Conservation (phyloP, 2,329 filamentous ascomycete species). For the Apiospora arundinis region DNA sequence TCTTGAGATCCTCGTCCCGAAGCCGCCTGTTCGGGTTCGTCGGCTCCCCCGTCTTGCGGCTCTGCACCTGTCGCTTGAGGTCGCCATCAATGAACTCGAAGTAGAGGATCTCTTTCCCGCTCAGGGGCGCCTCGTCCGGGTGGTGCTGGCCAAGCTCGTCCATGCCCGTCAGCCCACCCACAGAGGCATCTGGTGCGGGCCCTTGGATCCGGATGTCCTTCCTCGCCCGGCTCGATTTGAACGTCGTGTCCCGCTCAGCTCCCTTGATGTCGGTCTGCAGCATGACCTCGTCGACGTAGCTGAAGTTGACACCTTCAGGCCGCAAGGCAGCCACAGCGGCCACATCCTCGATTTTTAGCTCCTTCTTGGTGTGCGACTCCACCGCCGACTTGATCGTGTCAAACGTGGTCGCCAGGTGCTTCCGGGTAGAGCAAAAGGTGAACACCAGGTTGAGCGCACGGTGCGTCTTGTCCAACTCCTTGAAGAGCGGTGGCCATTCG, state of each 20-base stretch:
- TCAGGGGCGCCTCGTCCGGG: slow-evolving; percentile 40
- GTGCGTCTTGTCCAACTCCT: slow-evolving; percentile 75
- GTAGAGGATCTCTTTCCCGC: slow-evolving; percentile 73
- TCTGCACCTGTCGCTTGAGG: slow-evolving; percentile 77
- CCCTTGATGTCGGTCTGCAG: slow-evolving; percentile 81
- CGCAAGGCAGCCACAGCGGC: slow-evolving; percentile 80
- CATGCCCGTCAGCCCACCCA: slow-evolving; percentile 60
- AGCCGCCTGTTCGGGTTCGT: slow-evolving; percentile 71
- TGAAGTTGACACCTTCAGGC: slow-evolving; percentile 80
- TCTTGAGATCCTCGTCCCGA: slow-evolving; percentile 80
- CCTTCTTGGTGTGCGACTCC: slow-evolving; percentile 77
- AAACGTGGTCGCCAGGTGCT: slow-evolving; percentile 90
- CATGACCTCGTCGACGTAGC: slow-evolving; percentile 84
- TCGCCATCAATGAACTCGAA: slow-evolving; percentile 96
- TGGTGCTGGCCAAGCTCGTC: slow-evolving; percentile 47
- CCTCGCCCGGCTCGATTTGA: slow-evolving; percentile 62
- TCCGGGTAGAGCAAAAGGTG: slow-evolving; percentile 92
- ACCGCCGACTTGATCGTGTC: slow-evolving; percentile 86
- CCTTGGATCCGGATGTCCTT: slow-evolving; percentile 57
- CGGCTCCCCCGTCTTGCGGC: slow-evolving; percentile 76
- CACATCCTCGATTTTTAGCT: slow-evolving; percentile 77
- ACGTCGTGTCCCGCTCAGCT: slow-evolving; percentile 67
- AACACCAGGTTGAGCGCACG: slow-evolving; percentile 89
- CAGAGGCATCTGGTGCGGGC: slow-evolving; percentile 60
- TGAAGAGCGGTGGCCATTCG: slow-evolving; percentile 79